Evolutionary conservation across 2,329 filamentous ascomycete genomes (phyloP), one percentile per base, ranked within the genome.

Genomic region (Sporothrix mexicana): DNA sequence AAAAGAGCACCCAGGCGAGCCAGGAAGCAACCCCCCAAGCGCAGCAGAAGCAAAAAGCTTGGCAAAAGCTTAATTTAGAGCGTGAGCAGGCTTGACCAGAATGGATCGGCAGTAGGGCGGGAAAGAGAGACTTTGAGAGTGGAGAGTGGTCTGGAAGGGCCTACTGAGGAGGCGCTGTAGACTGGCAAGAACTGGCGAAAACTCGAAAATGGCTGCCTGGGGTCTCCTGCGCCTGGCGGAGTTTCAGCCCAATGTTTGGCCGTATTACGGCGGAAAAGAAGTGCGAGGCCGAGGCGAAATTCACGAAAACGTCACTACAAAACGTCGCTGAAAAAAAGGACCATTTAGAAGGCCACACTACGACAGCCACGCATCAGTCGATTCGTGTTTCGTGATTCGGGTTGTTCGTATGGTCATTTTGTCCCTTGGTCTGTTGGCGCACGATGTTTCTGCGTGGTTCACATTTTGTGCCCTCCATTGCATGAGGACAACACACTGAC

Each of bases 41-140:
- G 25, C 47, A 53, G 25, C 25, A 53, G 13, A 55, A 17, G 41
- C 10, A n/a, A 43, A 68, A 41, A 20, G 47, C 66, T 68, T 68
- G 66, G 66, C 66, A 53, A 55, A 68, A 68, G 66, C 66, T 68
- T 68, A 55, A 55, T 53, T 68, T 68, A 15, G 47, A 67, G 64
- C 49, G 20, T 2, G 36, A 49, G 47, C 17, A 51, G 45, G 47
- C 64, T 68, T 68, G 23, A 13, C 64, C 25, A 68, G 53, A 68
- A 2, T 1, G 64, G 64, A 68, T 51, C 64, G 64, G 64, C 62
- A 67, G 62, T 49, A 23, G 62, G 43, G 62, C n/a, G 25, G 20
- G 23, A 20, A 30, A 15, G 23, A 51, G 9, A n/a, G 47, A 9
- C 4, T 51, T 13, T 55, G 17, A 6, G 10, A 25, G 23, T 49